Conservation (phyloP, 495 filamentous ascomycete genomes). For the Aspergillus nidulans region DNA sequence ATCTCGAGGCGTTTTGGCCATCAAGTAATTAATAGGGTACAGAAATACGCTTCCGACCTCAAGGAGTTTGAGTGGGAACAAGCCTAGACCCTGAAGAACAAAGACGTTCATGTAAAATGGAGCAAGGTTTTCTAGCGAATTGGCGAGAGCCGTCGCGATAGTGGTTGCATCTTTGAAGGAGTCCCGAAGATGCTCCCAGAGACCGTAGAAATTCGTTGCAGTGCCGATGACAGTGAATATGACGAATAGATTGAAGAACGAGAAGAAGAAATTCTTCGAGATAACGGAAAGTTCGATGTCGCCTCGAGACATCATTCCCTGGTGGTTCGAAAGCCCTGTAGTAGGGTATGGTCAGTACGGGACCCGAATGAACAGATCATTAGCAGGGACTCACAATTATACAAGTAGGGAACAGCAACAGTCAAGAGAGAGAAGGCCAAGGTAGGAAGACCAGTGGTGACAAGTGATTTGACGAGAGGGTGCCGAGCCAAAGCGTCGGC, state of each 20-base stretch:
- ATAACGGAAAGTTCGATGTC: constrained; percentile 94
- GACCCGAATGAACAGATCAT: neutral
- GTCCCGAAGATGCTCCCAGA: constrained; percentile 66
- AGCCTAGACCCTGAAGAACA: constrained; percentile 83
- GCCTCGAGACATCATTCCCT: constrained; percentile 91
- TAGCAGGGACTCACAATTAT: constrained; percentile 61
- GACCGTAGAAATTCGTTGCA: constrained; percentile 61
- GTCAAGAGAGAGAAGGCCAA: constrained; percentile 78
- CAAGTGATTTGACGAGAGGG: constrained; percentile 64
- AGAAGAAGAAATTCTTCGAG: constrained; percentile 99
- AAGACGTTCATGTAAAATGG: constrained; percentile 94
- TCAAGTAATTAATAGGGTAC: constrained; percentile 74
- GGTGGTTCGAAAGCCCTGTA: constrained; percentile 69
- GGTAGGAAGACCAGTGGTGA: constrained; percentile 86
- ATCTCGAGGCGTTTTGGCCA: constrained; percentile 87
- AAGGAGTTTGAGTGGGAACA: constrained; percentile 89
- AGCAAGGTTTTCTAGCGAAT: constrained; percentile 64
- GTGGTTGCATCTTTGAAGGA: constrained; percentile 71
- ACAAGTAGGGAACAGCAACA: constrained; percentile 85
- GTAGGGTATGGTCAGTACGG: neutral
- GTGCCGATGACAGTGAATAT: constrained; percentile 90
- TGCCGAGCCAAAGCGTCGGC: constrained; percentile 62
- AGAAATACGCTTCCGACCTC: constrained; percentile 82
- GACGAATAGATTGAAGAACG: constrained; percentile 98
- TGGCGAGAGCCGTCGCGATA: constrained; percentile 71